These are phyloP conservation scores for Flaveria linearis DNA, from an alignment of 129 eudicot species.

Conservation along the genomic window DNA sequence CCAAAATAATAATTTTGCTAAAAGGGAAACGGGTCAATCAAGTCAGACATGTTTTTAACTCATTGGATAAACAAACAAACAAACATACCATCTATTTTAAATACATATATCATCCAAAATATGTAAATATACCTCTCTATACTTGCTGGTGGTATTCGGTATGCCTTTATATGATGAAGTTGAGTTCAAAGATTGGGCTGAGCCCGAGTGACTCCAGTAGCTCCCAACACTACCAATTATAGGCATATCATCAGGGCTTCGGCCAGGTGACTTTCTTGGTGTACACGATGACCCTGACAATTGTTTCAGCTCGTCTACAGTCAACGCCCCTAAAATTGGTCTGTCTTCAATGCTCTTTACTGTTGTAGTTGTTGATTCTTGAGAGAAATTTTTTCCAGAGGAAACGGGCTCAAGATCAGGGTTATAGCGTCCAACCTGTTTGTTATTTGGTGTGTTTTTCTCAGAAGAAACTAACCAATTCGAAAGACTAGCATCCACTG, in stretches of 20 bases:
- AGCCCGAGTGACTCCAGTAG: slow-evolving; percentile 59
- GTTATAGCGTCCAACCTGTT: slow-evolving; percentile 23
- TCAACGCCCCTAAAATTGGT: slow-evolving; percentile 87
- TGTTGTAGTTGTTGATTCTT: slow-evolving; percentile 47
- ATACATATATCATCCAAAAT: no score
- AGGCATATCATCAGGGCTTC: slow-evolving; percentile 91
- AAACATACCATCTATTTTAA: no score
- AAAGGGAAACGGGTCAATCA: background rate
- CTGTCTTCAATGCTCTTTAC: slow-evolving; percentile 61
- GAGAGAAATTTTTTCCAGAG: slow-evolving; percentile 49
- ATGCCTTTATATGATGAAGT: slow-evolving; percentile 85
- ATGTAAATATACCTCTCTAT: slow-evolving; percentile 68
- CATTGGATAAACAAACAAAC: no score
- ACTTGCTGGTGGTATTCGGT: slow-evolving; percentile 94
- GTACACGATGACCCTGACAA: slow-evolving; percentile 54
- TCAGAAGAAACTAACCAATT: slow-evolving; percentile 59
- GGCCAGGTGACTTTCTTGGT: slow-evolving; percentile 77
- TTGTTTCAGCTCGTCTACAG: slow-evolving; percentile 74
- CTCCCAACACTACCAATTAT: slow-evolving; percentile 86
- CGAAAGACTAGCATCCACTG: slow-evolving; percentile 82
- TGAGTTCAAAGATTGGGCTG: slow-evolving; percentile 42
- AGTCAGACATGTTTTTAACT: background rate
- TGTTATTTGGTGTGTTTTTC: slow-evolving; percentile 43
- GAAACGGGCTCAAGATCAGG: slow-evolving; percentile 38
- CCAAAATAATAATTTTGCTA: background rate